Evolutionary conservation across 306 rosid genomes (phyloP), one percentile per base, ranked within the genome.

Genomic region (Cucumis cinereus): DNA sequence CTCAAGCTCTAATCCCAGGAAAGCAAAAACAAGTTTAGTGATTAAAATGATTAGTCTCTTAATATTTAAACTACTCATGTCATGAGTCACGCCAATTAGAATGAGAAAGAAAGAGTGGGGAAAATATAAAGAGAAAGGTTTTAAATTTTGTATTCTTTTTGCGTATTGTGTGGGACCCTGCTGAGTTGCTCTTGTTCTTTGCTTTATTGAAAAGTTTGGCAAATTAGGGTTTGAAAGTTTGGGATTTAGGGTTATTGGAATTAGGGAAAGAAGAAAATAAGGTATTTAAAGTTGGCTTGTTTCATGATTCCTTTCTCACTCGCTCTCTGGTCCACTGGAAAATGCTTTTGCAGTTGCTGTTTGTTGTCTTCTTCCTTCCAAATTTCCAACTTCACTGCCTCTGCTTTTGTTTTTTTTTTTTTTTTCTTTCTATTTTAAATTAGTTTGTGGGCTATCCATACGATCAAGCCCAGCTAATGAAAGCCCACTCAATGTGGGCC

Each of bases 171-270:
- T 79, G 79, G 77, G 84, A 83, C 38, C 38, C 55, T 11, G n/a
- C 38, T 17, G 7, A 22, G 58, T 78, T 69, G 81, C 79, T 59
- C 83, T 81, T 81, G 74, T 82, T 77, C n/a, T 81, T 81, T 84
- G 83, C 87, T 96, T 93, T 91, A 90, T 85, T 64, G 85, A 82
- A 90, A 77, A 89, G 89, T 88, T 82, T 75, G 60, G 78, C 63
- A 86, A 87, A 88, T 88, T 81, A 59, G 90, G 93, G 83, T 82
- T 84, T 87, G 87, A 89, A 92, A 85, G 83, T 78, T 85, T 77
- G 83, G 81, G 82, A 23, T 82, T 81, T 57, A n/a, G 59, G 74
- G 82, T 83, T 82, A 73, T 93, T 85, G 96, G 91, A 88, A 90
- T 91, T 87, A 83, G 94, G 80, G 80, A 93, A 93, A 88, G 87